Base-by-base conservation (phyloP, 2,329 filamentous ascomycete genomes). In the Epichloe scottii region DNA sequence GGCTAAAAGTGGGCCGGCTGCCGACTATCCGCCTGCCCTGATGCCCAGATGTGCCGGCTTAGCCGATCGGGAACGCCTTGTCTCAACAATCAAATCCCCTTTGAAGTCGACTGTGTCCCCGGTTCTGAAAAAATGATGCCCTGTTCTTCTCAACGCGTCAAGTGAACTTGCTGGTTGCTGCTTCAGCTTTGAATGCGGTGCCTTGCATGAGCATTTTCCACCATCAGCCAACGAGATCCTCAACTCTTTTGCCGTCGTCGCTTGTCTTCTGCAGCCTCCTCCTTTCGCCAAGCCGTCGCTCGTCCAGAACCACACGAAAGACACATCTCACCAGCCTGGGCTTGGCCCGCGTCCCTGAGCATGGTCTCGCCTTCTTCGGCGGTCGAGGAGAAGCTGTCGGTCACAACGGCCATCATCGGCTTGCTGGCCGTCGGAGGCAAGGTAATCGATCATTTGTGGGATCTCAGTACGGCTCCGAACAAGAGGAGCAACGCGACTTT, bases 341-440 rank as follows among this genome's bases (percentile, higher is more conserved):
- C 23, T 26, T 26, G 33, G 12, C 41, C 5, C 39, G 35, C 14
- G 38, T 23, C 37, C 26, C 19, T 19, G 35, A 48, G 40, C 37
- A 51, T 52, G 52, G 38, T 35, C 3, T 42, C 46, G n/a, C n/a
- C 40, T 38, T 42, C 43, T n/a, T 33, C 49, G 10, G 19, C 42
- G 33, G 47, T 52, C 37, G 54, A 55, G 51, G 61, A 63, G 55
- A 56, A 59, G 51, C 60, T 68, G 46, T 62, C 64, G 45, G 63
- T 66, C 47, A 62, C 63, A n/a, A 63, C 64, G 12, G 66, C 66
- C 62, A 64, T 67, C 52, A 59, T 63, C 41, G 66, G 66, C 59
- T 62, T 68, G 50, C 54, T 68, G 46, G 63, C 64, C 40, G 65
- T 68, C 39, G 62, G 63, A 52, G 62, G 62, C 54, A 62, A 61